These are phyloP conservation scores for Cochlearia excelsa DNA, from an alignment of 345 rosid species.

Conservation along the genomic window DNA sequence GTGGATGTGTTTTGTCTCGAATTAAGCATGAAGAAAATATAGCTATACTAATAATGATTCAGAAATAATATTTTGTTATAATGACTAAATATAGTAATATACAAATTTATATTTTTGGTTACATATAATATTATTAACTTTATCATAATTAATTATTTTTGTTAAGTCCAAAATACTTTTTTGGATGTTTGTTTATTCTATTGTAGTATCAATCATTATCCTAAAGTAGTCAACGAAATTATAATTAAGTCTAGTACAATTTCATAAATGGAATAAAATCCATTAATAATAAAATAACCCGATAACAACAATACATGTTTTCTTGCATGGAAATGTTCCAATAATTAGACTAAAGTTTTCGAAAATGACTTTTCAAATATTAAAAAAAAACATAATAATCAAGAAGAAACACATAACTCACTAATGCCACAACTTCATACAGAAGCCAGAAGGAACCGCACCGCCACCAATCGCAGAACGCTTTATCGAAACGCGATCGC, in stretches of 20 bases:
- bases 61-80: no score
- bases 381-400: conserved; percentile 18
- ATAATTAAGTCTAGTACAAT: background rate
- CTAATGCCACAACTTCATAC: conserved; percentile 96
- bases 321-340: conserved; percentile 41
- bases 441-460: conserved; percentile 76
- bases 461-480: conserved; percentile 34
- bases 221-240: background rate
- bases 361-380: no score
- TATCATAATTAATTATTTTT: no score
- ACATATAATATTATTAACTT: no score
- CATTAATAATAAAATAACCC: background rate
- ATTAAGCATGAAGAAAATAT: no score
- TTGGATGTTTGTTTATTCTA: no score
- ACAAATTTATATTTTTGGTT: no score
- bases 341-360: conserved; percentile 6
- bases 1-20: no score
- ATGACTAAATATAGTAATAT: no score
- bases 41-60: no score
- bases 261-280: conserved; percentile 17
- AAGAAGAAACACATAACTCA: conserved; percentile 1
- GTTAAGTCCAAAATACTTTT: no score
- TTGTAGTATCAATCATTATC: no score
- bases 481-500: conserved; percentile 64
- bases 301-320: conserved; percentile 9